Evolutionary conservation across 2,329 filamentous ascomycete species (phyloP).

Genomic region (Onygenales sp.): DNA sequence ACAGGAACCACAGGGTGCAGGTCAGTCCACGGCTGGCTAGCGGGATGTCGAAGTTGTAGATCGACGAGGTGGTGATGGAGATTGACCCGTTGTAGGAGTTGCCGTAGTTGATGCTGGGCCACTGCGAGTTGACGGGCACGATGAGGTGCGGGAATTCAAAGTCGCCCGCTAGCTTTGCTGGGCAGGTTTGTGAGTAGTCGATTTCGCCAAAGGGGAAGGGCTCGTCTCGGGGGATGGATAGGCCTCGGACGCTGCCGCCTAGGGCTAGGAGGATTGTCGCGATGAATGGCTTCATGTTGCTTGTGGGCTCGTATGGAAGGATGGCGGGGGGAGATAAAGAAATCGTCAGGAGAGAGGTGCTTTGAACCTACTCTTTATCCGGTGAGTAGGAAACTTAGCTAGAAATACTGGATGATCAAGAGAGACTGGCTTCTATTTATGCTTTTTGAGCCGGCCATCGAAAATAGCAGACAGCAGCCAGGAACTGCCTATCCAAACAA

Average conservation of each 20-base stretch:
- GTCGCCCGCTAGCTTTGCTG: conserved; percentile 35
- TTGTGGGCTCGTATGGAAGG: background rate
- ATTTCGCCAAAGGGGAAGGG: background rate
- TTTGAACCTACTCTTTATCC: background rate
- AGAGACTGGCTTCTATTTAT: background rate
- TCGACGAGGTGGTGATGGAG: conserved; percentile 42
- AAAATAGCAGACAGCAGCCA: background rate
- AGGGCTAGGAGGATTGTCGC: conserved; percentile 4
- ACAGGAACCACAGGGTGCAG: conserved; percentile 57
- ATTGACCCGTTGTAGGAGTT: conserved; percentile 49
- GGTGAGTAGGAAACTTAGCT: background rate
- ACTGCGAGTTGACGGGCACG: conserved; percentile 47
- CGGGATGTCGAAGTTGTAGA: conserved; percentile 63
- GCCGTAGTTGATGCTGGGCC: conserved; percentile 44
- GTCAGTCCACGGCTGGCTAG: conserved; percentile 43
- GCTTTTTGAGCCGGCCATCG: background rate
- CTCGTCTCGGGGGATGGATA: background rate
- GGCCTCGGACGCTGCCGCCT: conserved; percentile 6
- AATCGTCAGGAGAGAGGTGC: background rate
- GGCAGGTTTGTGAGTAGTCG: conserved; percentile 25
- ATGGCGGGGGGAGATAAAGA: too few relatives aligned
- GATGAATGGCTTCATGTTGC: conserved; percentile 8
- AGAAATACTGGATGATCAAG: background rate
- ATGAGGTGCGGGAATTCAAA: conserved; percentile 55
- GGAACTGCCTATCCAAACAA: too few relatives aligned